A percentile compares a stretch with the other conserved stretches of the same genome.
Evolutionary conservation across 139 green algal species (phyloP).

Genomic region (Chlorella sp.): DNA sequence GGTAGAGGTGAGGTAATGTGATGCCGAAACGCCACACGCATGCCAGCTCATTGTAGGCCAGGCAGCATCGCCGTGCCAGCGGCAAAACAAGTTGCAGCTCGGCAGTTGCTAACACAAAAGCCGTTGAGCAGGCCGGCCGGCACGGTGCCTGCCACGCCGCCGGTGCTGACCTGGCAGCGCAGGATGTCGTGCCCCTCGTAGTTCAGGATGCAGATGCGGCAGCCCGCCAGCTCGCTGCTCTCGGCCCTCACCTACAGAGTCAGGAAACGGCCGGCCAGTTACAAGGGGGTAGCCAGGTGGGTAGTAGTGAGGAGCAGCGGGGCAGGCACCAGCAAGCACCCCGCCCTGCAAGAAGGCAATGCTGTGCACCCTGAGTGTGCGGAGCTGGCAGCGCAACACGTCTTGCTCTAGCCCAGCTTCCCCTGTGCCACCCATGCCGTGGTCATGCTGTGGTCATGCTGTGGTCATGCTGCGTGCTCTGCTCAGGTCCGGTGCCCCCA

Average conservation of each 20-base stretch:
- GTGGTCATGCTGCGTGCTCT: background rate
- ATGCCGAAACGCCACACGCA: background rate
- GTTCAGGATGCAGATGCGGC: constrained; percentile 14
- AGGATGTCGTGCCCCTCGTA: background rate
- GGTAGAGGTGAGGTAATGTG: background rate
- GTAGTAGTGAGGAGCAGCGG: background rate
- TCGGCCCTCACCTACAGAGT: background rate
- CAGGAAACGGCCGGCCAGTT: background rate
- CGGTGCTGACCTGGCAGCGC: background rate
- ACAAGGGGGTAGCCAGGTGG: no score
- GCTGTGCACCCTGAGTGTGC: no score
- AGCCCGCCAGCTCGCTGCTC: background rate
- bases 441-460: no score
- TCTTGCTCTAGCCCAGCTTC: no score
- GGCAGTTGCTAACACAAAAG: no score
- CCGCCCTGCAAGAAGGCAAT: background rate
- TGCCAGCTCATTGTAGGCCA: no score
- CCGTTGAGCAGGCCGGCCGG: no score
- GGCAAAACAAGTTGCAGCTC: no score
- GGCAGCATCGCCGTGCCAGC: background rate
- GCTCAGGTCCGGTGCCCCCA: background rate
- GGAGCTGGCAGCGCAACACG: no score
- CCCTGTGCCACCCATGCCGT: no score
- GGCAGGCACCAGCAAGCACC: background rate
- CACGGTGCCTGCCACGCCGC: background rate